These are phyloP conservation scores for Cutaneotrichosporon dermatis DNA, from an alignment of 1,284 basidiomycete genomes.

Conservation along the genomic window DNA sequence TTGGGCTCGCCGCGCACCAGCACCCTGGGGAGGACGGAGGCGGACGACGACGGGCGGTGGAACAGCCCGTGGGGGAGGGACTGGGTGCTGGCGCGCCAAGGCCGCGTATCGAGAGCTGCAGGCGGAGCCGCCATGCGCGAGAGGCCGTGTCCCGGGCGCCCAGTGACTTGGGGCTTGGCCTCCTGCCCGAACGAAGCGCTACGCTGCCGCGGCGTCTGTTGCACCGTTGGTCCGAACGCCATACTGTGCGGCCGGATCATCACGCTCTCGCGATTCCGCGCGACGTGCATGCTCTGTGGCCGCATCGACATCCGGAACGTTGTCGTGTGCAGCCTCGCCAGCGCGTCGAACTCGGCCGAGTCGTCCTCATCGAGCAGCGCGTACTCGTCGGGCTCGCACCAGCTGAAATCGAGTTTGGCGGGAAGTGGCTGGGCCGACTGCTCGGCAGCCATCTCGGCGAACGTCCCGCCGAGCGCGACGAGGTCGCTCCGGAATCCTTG, in stretches of 20 bases:
- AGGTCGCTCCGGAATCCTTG: constrained; percentile 80
- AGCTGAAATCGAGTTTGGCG: constrained; percentile 40
- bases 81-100: no score
- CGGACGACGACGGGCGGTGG: background rate
- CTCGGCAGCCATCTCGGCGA: constrained; percentile 45
- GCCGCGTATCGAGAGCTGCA: no score
- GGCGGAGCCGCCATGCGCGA: no score
- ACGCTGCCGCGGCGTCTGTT: no score
- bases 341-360: background rate
- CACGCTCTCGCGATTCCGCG: no score
- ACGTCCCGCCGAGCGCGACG: constrained; percentile 52
- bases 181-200: no score
- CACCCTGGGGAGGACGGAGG: background rate
- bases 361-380: background rate
- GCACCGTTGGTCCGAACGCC: background rate
- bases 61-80: no score
- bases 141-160: no score
- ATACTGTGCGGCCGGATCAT: background rate
- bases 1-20: no score
- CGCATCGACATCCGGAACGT: background rate
- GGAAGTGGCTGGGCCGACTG: constrained; percentile 43
- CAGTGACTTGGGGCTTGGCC: no score
- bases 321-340: constrained; percentile 1
- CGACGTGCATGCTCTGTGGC: no score
- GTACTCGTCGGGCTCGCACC: constrained; percentile 24